A percentile compares a stretch with the other conserved stretches of the same genome.
These are phyloP conservation scores for Cladosporium cucumerinum DNA, from an alignment of 2,329 filamentous ascomycete genomes.

Conservation along the genomic window DNA sequence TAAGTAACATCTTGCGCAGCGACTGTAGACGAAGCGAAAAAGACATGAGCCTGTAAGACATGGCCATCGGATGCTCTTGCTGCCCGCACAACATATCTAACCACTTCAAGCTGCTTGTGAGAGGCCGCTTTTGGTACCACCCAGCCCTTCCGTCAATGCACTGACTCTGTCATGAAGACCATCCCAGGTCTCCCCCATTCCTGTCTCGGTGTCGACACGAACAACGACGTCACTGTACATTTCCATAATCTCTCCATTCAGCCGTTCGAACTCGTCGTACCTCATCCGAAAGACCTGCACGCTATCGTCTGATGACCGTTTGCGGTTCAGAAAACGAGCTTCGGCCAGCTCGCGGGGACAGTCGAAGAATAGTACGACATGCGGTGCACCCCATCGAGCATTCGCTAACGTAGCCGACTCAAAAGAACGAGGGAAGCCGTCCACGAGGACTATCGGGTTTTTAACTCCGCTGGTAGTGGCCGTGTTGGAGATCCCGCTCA, in stretches of 20 bases:
- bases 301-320: neutral
- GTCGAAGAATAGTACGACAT: neutral
- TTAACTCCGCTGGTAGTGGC: neutral
- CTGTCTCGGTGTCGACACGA: neutral
- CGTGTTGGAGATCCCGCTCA: conserved; percentile 3
- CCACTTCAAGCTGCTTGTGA: neutral
- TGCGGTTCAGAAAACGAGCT: conserved; percentile 3
- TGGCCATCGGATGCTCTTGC: neutral
- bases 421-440: conserved; percentile 22
- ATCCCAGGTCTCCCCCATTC: neutral
- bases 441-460: conserved; percentile 17
- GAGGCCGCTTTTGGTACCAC: neutral
- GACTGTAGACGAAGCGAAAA: no score
- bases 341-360: neutral
- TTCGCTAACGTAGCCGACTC: neutral
- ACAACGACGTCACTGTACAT: neutral
- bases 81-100: neutral
- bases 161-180: neutral
- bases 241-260: neutral
- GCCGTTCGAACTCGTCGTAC: neutral
- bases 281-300: neutral
- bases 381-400: neutral
- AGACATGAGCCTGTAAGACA: neutral
- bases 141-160: neutral
- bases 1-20: no score